Percentiles rank a stretch among this genome's conserved stretches.
Conservation (phyloP, 169 alveolate species). For the Eimeria acervulina region DNA sequence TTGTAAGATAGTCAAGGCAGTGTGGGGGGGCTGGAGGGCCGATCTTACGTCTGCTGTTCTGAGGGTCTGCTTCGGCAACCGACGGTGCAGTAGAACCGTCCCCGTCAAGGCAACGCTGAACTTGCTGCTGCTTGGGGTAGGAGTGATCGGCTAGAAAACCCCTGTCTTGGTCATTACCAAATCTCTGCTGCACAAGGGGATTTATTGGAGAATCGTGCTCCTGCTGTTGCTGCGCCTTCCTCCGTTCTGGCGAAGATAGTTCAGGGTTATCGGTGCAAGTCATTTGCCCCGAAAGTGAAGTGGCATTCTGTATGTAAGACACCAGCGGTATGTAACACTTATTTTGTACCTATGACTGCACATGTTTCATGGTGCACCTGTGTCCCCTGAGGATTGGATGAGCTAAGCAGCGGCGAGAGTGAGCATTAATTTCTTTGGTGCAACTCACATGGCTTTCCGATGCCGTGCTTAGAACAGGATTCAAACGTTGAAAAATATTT, state of each 20-base stretch:
- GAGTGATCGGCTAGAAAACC: background rate
- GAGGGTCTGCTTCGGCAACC: constrained; percentile 8
- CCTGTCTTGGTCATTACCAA: background rate
- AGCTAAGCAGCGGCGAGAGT: background rate
- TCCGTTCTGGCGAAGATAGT: background rate
- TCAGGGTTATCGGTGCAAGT: background rate
- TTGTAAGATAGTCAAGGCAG: background rate
- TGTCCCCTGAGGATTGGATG: background rate
- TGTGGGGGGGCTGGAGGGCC: too few relatives aligned
- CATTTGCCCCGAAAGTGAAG: background rate
- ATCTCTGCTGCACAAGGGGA: background rate
- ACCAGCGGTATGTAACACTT: background rate
- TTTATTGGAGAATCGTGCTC: background rate
- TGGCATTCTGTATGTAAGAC: background rate
- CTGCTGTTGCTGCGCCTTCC: too few relatives aligned
- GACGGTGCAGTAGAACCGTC: constrained; percentile 46
- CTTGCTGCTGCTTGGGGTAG: background rate
- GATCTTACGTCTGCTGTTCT: constrained; percentile 19
- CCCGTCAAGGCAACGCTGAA: background rate
- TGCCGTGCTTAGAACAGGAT: background rate
- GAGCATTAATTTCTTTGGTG: background rate
- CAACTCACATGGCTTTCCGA: background rate
- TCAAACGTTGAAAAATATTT: background rate
- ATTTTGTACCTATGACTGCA: background rate
- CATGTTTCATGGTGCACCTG: background rate